Base-by-base conservation (phyloP, 169 alveolate species). In the Babesia ovata region DNA sequence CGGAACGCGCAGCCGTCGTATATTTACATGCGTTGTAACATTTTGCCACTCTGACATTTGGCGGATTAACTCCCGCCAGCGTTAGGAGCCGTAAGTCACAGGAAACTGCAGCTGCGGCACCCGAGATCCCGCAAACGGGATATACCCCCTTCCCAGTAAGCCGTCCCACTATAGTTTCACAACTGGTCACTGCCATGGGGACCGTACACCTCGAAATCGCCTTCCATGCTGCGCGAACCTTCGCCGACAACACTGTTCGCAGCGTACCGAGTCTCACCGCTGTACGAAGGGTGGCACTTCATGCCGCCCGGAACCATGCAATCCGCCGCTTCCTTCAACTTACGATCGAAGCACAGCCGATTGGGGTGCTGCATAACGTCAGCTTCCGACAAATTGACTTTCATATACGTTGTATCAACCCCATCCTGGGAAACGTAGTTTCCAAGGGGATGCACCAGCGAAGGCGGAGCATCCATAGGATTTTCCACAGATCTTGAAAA, bases 141-240 rank as follows among this genome's bases (percentile, higher is more conserved):
- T 33, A 33, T 2, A 2, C 39, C 39, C 39, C 39, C 2, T 33
- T 33, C 2, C 39, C 6, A 33, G 39, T 33, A 33, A 33, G 2
- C 2, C 39, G 6, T 33, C 6, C 39, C 6, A 2, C 39, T 33
- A 6, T 33, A 33, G 39, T 33, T 33, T 33, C 39, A 33, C 39
- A 45, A 1, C 2, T 45, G 50, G 1, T 16, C 50, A 8, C 2
- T 13, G 19, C 50, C 50, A 45, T 16, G 1, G 50, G 50, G 19
- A 17, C n/a, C 19, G 10, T 13, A 45, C 50, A 45, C 11, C n/a
- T 10, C 14, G 50, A 45, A 45, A 45, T 29, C 45, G 44, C 48
- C 66, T 58, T 33, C 66, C 45, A 58, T 29, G 66, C 46, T 58
- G 12, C 26, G 14, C n/a, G 66, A 58, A 13, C 66, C 66, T 13